These are phyloP conservation scores for Clonostachys byssicola DNA, from an alignment of 2,329 filamentous ascomycete species.

Conservation along the genomic window DNA sequence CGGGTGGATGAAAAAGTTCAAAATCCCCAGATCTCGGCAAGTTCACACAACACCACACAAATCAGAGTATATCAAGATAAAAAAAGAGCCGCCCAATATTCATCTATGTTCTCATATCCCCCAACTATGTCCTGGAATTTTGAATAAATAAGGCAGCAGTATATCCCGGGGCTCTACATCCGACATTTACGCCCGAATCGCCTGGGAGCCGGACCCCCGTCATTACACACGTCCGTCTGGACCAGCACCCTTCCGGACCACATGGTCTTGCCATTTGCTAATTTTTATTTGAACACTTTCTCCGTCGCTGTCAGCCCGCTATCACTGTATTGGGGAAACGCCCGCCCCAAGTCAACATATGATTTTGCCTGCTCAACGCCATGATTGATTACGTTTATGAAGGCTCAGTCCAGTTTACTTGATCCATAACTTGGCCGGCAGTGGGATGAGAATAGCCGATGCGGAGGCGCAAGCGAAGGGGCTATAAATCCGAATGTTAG, in stretches of 20 bases:
- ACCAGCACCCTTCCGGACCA: no score
- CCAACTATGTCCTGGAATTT: background rate
- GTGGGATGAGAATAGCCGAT: constrained; percentile 73
- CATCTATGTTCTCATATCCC: background rate
- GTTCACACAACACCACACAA: no score
- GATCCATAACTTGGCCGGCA: constrained; percentile 72
- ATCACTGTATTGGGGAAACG: no score
- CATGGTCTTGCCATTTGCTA: no score
- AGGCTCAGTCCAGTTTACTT: constrained; percentile 95
- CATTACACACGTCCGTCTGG: no score
- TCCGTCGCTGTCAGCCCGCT: background rate
- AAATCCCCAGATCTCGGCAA: no score
- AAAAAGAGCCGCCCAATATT: background rate
- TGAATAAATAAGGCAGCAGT: background rate
- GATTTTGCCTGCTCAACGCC: no score
- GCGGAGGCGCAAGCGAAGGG: constrained; percentile 80
- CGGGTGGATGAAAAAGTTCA: no score
- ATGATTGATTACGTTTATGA: constrained; percentile 17
- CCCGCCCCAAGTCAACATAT: no score
- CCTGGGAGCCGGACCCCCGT: no score
- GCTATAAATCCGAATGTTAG: constrained; percentile 41
- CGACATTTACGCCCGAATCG: no score
- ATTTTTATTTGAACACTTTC: background rate
- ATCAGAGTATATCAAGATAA: no score
- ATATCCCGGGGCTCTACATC: background rate